phyloP scores from a whole-genome alignment of 441 rosid genomes.

The Gossypium armourianum region DNA sequence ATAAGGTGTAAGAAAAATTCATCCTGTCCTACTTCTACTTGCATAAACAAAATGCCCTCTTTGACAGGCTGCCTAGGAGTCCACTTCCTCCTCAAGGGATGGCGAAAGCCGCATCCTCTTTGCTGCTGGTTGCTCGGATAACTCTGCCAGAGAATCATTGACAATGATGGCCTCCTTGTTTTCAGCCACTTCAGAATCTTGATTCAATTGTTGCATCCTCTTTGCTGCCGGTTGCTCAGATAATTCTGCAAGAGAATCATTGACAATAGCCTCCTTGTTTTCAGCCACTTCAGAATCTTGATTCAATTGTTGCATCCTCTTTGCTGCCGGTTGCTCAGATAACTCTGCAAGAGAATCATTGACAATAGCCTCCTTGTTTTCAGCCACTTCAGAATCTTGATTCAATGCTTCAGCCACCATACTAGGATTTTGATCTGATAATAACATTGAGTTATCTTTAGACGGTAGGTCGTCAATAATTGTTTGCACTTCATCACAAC shows the following conservation, averaged over 20 bases:
- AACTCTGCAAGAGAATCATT: background rate
- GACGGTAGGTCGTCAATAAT: conserved; percentile 15
- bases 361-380: conserved; percentile 16
- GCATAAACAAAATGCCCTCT: conserved; percentile 15
- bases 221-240: conserved; percentile 24
- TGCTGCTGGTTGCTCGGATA: conserved; percentile 36
- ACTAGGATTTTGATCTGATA: conserved; percentile 19
- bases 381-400: conserved; percentile 18
- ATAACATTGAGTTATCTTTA: conserved; percentile 19
- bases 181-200: conserved; percentile 18
- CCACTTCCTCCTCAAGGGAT: conserved; percentile 24
- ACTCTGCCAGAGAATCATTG: conserved; percentile 21
- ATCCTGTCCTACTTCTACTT: conserved; percentile 15
- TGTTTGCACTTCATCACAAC: conserved; percentile 18
- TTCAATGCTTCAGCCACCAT: conserved; percentile 15
- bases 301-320: conserved; percentile 5
- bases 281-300: conserved; percentile 18
- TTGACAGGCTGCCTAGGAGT: background rate
- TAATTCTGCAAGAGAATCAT: conserved; percentile 20
- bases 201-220: conserved; percentile 9
- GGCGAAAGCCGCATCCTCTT: conserved; percentile 44
- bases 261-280: conserved; percentile 16
- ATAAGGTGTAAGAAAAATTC: background rate
- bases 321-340: too few species aligned
- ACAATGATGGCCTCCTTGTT: conserved; percentile 14